phyloP scores from a whole-genome alignment of 148 eudicot genomes.

The Rhododendron ovatum region DNA sequence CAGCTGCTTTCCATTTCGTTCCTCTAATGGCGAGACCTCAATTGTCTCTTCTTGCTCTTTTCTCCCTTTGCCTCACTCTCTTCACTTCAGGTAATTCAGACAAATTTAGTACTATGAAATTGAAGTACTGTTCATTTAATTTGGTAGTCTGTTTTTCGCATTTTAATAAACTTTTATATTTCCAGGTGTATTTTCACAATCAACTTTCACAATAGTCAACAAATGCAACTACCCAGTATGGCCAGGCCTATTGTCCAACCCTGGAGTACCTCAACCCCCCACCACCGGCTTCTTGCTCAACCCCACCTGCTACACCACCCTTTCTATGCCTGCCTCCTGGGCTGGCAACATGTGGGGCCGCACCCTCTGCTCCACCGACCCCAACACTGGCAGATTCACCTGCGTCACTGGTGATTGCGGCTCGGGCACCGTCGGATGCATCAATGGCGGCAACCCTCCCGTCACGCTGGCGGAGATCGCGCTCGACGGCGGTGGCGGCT shows the following conservation, averaged over 20 bases:
- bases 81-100: constrained; percentile 3
- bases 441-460: constrained; percentile 55
- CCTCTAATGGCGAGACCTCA: constrained; percentile 6
- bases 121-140: too few relatives aligned
- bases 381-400: constrained; percentile 38
- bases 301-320: constrained; percentile 23
- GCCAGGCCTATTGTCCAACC: constrained; percentile 64
- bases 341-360: constrained; percentile 84
- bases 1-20: background rate
- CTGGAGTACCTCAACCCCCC: constrained; percentile 50
- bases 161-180: background rate
- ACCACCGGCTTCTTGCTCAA: constrained; percentile 54
- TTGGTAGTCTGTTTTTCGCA: background rate
- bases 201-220: constrained; percentile 62
- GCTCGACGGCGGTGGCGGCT: constrained; percentile 41
- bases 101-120: background rate
- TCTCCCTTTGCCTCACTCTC: background rate
- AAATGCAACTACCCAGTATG: constrained; percentile 59
- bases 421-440: constrained; percentile 42
- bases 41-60: background rate
- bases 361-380: constrained; percentile 43
- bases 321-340: constrained; percentile 52
- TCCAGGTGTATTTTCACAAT: constrained; percentile 36
- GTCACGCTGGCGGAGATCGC: constrained; percentile 76
- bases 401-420: constrained; percentile 71